phyloP scores from a whole-genome alignment of 805 yeast species.

The Pichia manshurica region DNA sequence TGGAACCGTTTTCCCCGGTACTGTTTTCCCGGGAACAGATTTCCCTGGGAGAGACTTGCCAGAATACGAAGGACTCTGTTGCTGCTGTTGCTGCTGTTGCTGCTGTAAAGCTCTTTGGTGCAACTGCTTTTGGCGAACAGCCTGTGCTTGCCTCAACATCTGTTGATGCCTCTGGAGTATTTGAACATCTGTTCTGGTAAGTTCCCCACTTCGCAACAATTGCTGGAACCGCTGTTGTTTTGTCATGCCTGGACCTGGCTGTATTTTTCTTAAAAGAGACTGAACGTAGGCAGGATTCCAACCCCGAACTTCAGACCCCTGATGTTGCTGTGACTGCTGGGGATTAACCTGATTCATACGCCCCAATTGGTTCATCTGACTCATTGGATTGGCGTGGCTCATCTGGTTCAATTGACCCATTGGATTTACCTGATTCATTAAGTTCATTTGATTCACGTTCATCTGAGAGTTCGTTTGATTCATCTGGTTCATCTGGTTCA shows the following conservation, averaged over 20 bases:
- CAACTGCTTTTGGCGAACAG: slow-evolving; percentile 18
- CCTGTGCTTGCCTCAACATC: slow-evolving; percentile 26
- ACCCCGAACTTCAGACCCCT: slow-evolving; percentile 12
- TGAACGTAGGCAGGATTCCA: slow-evolving; percentile 24
- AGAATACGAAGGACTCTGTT: slow-evolving; percentile 3
- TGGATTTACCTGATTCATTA: background rate
- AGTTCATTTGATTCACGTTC: background rate
- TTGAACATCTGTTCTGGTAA: slow-evolving; percentile 28
- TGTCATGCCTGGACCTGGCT: slow-evolving; percentile 32
- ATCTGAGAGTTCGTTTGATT: background rate
- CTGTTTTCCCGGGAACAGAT: slow-evolving; percentile 5
- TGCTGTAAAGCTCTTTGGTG: slow-evolving; percentile 13
- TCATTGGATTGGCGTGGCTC: background rate
- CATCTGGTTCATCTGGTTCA: background rate
- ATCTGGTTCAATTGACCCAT: background rate
- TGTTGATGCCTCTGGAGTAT: slow-evolving; percentile 30
- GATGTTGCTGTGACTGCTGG: slow-evolving; percentile 10
- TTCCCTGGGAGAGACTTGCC: slow-evolving; percentile 5
- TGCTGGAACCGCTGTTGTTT: slow-evolving; percentile 30
- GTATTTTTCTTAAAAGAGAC: slow-evolving; percentile 26
- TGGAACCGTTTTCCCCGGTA: slow-evolving; percentile 6
- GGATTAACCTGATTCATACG: background rate
- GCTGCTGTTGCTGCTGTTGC: slow-evolving; percentile 7
- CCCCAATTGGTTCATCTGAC: background rate
- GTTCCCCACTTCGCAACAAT: slow-evolving; percentile 28